A percentile compares a stretch with the other conserved stretches of the same genome.
Conservation (phyloP, 805 yeast genomes). For the Saccharomycopsis schoenii region DNA sequence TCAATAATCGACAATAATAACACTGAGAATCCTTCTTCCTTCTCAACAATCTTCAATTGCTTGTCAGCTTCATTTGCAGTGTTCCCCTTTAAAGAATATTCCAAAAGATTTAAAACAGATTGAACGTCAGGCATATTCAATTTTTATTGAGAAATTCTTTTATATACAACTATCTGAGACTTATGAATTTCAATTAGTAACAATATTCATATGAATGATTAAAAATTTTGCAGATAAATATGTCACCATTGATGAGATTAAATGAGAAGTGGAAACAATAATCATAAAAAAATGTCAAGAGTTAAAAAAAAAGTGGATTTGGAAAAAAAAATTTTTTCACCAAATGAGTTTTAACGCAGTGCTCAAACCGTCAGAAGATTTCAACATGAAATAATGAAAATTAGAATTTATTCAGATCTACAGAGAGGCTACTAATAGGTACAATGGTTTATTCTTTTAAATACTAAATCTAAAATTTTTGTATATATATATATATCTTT, state of each 20-base stretch:
- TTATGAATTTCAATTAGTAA: neutral
- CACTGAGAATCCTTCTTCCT: conserved; percentile 63
- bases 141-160: neutral
- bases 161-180: neutral
- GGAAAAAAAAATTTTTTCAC: neutral
- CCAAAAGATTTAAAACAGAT: conserved; percentile 44
- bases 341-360: neutral
- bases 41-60: conserved; percentile 52
- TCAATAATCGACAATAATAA: conserved; percentile 72
- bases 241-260: neutral
- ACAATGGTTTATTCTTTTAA: neutral
- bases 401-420: neutral
- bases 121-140: conserved; percentile 33
- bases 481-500: neutral
- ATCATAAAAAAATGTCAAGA: neutral
- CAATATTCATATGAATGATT: neutral
- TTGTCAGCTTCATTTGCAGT: conserved; percentile 61
- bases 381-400: neutral
- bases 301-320: neutral
- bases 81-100: conserved; percentile 55
- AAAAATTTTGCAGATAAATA: neutral
- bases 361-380: neutral
- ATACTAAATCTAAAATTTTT: no score
- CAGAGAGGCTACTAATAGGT: neutral
- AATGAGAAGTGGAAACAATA: neutral